Evolutionary conservation across 2,329 filamentous ascomycete species (phyloP), one percentile per base, ranked within the genome.

Genomic region (Fulvia fulva): DNA sequence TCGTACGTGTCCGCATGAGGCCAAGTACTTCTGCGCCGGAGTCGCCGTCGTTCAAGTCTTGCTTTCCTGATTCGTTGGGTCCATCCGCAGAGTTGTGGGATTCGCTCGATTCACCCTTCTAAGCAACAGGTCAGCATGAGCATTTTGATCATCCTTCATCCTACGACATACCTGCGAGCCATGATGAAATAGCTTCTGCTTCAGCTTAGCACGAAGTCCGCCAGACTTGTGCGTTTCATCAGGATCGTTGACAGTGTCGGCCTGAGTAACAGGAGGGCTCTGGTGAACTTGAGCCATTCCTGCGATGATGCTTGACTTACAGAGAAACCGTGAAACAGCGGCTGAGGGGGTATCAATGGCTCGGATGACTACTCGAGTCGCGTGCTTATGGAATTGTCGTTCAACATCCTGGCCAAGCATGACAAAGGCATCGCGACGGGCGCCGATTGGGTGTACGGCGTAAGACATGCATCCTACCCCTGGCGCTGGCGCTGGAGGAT

Each of bases 1-100:
- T 28, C 11, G 51, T 45, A 21, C 28, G 28, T 19, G 32, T 53
- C 14, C 43, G 41, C 54, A 51, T 60, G 23, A 51, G 51, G 26
- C 54, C 53, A 7, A 23, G 30, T 16, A 60, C 50, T 32, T 50
- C 47, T 50, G 26, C 26, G 3, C 47, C 47, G 21, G 47, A n/a
- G 26, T 50, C 25, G 23, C 26, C 26, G 12, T 32, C n/a, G 1
- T 21, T 26, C 11, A 26, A 9, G 26, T 21, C 25, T 3, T 4
- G 8, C 16, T 12, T 19, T 11, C 16, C 23, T 50, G 47, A 11
- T 32, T 28, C 3, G 26, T 21, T 23, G 2, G 19, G 19, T 3
- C 19, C 8, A 19, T 47, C n/a, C 19, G 19, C 19, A 12, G 26
- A 5, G 16, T 28, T 1, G 22, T 50, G 47, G n/a, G 26, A 26